phyloP scores from a whole-genome alignment of 306 rosid genomes.

The Cucumis melo region DNA sequence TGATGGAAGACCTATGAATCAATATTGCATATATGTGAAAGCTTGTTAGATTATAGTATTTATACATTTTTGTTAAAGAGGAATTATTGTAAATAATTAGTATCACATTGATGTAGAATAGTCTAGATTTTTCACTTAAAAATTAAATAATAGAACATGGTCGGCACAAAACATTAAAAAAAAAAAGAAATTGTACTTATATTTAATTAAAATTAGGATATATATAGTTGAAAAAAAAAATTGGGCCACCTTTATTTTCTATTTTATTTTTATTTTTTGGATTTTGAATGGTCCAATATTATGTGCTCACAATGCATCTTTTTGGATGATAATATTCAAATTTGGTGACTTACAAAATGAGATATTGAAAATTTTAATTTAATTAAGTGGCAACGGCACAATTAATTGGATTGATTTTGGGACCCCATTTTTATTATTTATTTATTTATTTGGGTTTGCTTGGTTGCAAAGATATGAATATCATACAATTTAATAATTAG shows the following conservation, averaged over 20 bases:
- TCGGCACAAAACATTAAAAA: not conserved
- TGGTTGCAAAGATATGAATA: not conserved
- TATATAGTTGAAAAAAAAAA: not conserved
- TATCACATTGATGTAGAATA: not conserved
- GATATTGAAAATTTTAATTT: not conserved
- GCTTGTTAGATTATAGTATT: no score
- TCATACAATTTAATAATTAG: not conserved
- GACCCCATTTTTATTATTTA: not conserved
- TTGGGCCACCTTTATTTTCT: not conserved
- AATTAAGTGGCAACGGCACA: not conserved
- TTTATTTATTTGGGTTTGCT: not conserved
- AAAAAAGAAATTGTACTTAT: not conserved
- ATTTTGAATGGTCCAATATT: slow-evolving; percentile 1
- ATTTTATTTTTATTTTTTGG: not conserved
- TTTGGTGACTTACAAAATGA: not conserved
- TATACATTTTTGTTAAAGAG: no score
- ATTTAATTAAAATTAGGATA: not conserved
- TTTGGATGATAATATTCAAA: not conserved
- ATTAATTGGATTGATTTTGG: not conserved
- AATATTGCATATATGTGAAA: no score
- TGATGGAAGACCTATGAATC: no score
- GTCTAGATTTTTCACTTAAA: not conserved
- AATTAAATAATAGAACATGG: not conserved
- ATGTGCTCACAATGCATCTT: not conserved
- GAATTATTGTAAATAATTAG: no score